Conservation (phyloP, 768 basidiomycete genomes). For the Lactarius sanguifluus region DNA sequence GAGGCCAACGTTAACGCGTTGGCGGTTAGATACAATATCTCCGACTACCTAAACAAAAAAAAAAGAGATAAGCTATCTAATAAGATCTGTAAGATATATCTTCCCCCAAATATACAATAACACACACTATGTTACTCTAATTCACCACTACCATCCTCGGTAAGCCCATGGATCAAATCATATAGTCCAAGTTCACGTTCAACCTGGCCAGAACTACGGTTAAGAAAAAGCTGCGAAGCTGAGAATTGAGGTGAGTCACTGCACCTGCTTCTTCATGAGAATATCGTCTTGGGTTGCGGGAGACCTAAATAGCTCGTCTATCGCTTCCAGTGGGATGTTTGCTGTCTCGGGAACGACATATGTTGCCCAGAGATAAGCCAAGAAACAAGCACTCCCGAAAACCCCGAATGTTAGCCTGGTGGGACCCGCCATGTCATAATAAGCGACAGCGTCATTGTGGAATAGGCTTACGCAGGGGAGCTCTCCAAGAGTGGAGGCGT, state of each 20-base stretch:
- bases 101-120: too few species aligned
- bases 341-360: constrained; percentile 74
- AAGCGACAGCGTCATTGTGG: neutral
- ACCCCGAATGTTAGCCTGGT: constrained; percentile 64
- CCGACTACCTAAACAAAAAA: too few species aligned
- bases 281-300: constrained; percentile 57
- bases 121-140: neutral
- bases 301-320: constrained; percentile 65
- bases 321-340: constrained; percentile 71
- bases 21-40: too few species aligned
- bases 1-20: too few species aligned
- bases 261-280: constrained; percentile 52
- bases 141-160: neutral
- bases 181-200: constrained; percentile 56
- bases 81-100: too few species aligned
- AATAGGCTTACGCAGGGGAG: constrained; percentile 52
- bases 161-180: constrained; percentile 44
- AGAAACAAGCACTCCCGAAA: constrained; percentile 62
- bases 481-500: constrained; percentile 64
- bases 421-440: neutral
- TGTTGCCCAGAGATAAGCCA: constrained; percentile 71
- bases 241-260: neutral
- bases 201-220: constrained; percentile 43
- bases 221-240: constrained; percentile 4
- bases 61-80: too few species aligned